Base-by-base conservation (phyloP, 2,329 filamentous ascomycete species). In the Aureobasidium vineae region DNA sequence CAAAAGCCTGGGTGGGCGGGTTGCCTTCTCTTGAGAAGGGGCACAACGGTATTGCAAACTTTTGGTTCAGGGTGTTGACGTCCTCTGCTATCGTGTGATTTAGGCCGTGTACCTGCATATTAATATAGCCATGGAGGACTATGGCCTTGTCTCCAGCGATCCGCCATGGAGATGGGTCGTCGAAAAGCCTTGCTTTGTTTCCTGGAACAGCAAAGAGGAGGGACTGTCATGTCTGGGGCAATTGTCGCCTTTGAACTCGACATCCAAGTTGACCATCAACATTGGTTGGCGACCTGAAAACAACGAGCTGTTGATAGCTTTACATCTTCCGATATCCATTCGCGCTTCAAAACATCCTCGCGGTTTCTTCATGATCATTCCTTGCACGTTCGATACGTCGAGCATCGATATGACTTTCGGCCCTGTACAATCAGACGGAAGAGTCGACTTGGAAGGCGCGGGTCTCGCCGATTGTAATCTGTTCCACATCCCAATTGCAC, bases 331-430 rank as follows among this genome's bases (percentile, higher is more conserved):
- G 15, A 16, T 63, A 53, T 52, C 36, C 5, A 43, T 40, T 8
- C 60, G 60, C 36, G 45, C 47, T 40, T 31, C 33, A 5, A 47
- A 38, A 50, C 33, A 53, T 23, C 33, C 47, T 43, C 60, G 60
- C 36, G 36, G 53, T 38, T 41, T 63, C 33, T 63, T 63, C 11
- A 43, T 63, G 60, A 53, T 63, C 26, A 33, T 63, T 3, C 47
- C 60, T 11, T 38, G 16, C 23, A 19, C 21, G n/a, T 40, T 53
- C 23, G 47, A 63, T 11, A 23, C 23, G 3, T 41, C 33, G 4
- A 5, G 0, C 1, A 2, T 53, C 36, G 60, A 63, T 19, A 23
- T 7, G 28, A 28, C 23, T 1, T 63, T 63, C 8, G 26, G 33
- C 2, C 47, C 36, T 21, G 36, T 63, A 7, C 60, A 52, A 19